Percentiles rank a stretch among this genome's conserved stretches.
These are phyloP conservation scores for Aureoboletus auriporus DNA, from an alignment of 768 basidiomycete species.

Conservation along the genomic window DNA sequence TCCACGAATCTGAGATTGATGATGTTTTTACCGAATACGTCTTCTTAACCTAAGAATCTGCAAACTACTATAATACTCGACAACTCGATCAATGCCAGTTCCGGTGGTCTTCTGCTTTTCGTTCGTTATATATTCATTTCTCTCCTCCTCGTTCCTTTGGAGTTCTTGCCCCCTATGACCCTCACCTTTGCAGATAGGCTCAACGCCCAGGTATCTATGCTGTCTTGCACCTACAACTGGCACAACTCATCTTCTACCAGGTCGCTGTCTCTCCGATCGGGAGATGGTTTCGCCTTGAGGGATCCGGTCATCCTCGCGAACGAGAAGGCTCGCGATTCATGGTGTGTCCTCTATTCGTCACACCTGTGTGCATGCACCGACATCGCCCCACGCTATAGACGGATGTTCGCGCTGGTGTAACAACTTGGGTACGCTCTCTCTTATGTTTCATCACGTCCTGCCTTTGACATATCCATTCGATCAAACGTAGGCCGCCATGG, in stretches of 20 bases:
- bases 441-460: not conserved
- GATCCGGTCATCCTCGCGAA: constrained; percentile 60
- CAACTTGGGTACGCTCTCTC: constrained; percentile 65
- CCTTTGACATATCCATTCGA: not conserved
- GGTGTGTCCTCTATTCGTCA: constrained; percentile 27
- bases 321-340: constrained; percentile 62
- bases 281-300: constrained; percentile 71
- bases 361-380: constrained; percentile 4
- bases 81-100: not conserved
- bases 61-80: constrained; percentile 2
- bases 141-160: constrained; percentile 15
- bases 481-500: constrained; percentile 63
- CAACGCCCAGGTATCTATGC: constrained; percentile 35
- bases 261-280: constrained; percentile 45
- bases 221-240: not conserved
- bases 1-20: constrained; percentile 20
- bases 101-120: constrained; percentile 2
- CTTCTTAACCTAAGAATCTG: constrained; percentile 6
- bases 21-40: constrained; percentile 9
- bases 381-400: constrained; percentile 38
- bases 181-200: constrained; percentile 38
- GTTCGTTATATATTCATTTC: constrained; percentile 14
- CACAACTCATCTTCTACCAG: constrained; percentile 12
- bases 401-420: constrained; percentile 74
- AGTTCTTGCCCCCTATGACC: constrained; percentile 27